A percentile compares a stretch with the other conserved stretches of the same genome.
phyloP scores from a whole-genome alignment of 1,284 basidiomycete species.

The Naganishia liquefaciens region DNA sequence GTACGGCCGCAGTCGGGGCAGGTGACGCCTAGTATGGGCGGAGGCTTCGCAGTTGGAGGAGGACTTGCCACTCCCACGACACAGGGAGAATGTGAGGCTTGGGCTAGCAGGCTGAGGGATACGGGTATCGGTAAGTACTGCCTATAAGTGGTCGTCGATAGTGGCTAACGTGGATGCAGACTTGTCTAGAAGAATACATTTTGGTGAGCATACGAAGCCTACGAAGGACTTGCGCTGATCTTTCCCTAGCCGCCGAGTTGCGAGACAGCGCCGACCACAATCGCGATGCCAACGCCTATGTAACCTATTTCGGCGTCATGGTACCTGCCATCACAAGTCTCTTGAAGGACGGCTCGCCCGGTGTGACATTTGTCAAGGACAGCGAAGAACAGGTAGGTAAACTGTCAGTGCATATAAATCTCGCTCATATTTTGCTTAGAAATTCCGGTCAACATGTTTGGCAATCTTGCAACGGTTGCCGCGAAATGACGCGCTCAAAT shows the following conservation, averaged over 20 bases:
- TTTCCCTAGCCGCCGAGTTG: slow-evolving; percentile 69
- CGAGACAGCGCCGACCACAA: slow-evolving; percentile 83
- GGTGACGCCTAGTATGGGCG: slow-evolving; percentile 8
- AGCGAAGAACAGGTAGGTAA: slow-evolving; percentile 67
- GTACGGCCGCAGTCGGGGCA: slow-evolving; percentile 14
- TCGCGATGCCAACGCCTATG: slow-evolving; percentile 72
- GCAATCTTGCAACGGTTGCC: slow-evolving; percentile 89
- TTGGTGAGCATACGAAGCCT: slow-evolving; percentile 2
- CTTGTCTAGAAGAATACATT: slow-evolving; percentile 23
- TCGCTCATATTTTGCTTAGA: slow-evolving; percentile 49
- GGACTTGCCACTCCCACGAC: slow-evolving; percentile 25
- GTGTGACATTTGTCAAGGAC: slow-evolving; percentile 71
- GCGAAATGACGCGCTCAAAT: slow-evolving; percentile 73
- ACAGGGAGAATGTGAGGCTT: slow-evolving; percentile 27
- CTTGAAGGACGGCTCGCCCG: slow-evolving; percentile 68
- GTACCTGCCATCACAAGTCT: slow-evolving; percentile 79
- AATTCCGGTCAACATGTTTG: slow-evolving; percentile 79
- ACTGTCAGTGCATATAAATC: neutral
- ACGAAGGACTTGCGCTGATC: neutral
- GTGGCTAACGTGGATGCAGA: slow-evolving; percentile 3
- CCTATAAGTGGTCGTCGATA: neutral
- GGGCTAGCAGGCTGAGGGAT: slow-evolving; percentile 19
- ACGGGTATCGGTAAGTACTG: slow-evolving; percentile 24
- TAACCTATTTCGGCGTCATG: slow-evolving; percentile 60
- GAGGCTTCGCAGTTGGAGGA: slow-evolving; percentile 15